A percentile compares a stretch with the other conserved stretches of the same genome.
Evolutionary conservation across 2,329 filamentous ascomycete species (phyloP).

Genomic region (Delphinella strobiligena): DNA sequence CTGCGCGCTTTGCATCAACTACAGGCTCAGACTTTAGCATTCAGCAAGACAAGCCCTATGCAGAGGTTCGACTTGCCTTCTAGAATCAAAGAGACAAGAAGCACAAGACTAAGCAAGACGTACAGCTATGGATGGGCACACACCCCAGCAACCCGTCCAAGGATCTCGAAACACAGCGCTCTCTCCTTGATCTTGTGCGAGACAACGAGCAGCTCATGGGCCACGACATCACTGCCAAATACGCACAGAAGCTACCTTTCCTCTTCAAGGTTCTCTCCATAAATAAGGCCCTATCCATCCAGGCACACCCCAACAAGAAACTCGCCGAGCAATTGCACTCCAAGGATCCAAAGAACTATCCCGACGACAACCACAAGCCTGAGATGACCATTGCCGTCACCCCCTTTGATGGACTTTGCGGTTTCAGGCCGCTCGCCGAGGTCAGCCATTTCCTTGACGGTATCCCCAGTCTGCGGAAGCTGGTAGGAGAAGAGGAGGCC

Average conservation of each 20-base stretch:
- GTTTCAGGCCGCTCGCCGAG: constrained; percentile 79
- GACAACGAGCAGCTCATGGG: constrained; percentile 79
- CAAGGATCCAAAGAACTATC: constrained; percentile 84
- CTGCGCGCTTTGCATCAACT: constrained; percentile 78
- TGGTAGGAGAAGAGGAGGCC: constrained; percentile 36
- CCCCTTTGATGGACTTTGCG: constrained; percentile 89
- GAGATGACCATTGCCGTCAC: constrained; percentile 99
- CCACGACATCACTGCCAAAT: constrained; percentile 57
- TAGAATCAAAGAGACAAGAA: background rate
- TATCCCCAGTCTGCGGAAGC: constrained; percentile 39
- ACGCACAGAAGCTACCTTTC: constrained; percentile 77
- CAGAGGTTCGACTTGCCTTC: constrained; percentile 51
- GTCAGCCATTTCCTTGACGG: constrained; percentile 71
- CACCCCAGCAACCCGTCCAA: constrained; percentile 93
- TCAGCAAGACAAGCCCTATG: constrained; percentile 81
- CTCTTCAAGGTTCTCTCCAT: constrained; percentile 97
- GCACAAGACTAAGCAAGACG: constrained; percentile 10
- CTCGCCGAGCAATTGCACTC: constrained; percentile 80
- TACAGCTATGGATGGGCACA: constrained; percentile 95
- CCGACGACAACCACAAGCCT: constrained; percentile 98
- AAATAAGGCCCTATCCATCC: constrained; percentile 89
- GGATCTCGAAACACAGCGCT: constrained; percentile 71
- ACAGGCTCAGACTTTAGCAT: constrained; percentile 69
- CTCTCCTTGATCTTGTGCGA: constrained; percentile 74
- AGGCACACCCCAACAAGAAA: constrained; percentile 64